A percentile compares a stretch with the other conserved stretches of the same genome.
phyloP scores from a whole-genome alignment of 352 stramenopile species.

The Pythium chondricola region DNA sequence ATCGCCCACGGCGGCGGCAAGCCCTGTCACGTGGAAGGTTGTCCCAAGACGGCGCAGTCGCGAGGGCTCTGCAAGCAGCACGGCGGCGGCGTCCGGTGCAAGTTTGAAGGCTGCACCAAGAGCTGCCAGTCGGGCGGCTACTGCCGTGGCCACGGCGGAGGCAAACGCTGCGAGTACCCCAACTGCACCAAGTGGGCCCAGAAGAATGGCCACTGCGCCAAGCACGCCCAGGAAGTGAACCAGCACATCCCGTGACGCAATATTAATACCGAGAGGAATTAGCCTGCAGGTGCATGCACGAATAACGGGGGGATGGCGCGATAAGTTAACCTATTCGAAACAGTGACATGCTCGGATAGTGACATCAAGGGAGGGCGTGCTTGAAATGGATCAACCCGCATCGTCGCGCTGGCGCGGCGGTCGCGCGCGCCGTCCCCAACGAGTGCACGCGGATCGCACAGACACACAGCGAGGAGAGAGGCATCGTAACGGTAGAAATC shows the following conservation, averaged over 20 bases:
- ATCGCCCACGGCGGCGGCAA: conserved; percentile 83
- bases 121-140: conserved; percentile 83
- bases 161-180: conserved; percentile 79
- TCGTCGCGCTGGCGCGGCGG: too few relatives aligned
- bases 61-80: conserved; percentile 82
- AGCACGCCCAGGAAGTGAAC: conserved; percentile 80
- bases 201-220: conserved; percentile 83
- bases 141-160: conserved; percentile 74
- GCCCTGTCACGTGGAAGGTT: conserved; percentile 79
- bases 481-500: not conserved
- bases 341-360: not conserved
- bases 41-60: conserved; percentile 81
- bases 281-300: not conserved
- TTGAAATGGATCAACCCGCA: too few relatives aligned
- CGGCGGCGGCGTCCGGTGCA: conserved; percentile 78
- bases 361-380: too few relatives aligned
- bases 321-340: not conserved
- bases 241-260: too few relatives aligned
- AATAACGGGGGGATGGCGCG: not conserved
- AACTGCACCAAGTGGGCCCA: conserved; percentile 86
- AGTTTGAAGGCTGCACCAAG: conserved; percentile 84
- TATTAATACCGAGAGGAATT: too few relatives aligned
- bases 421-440: too few relatives aligned
- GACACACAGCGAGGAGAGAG: not conserved
- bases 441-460: not conserved